Evolutionary conservation across 164 flowering plant species (phyloP), one percentile per base, ranked within the genome.

Genomic region (Kingdonia uniflora): DNA sequence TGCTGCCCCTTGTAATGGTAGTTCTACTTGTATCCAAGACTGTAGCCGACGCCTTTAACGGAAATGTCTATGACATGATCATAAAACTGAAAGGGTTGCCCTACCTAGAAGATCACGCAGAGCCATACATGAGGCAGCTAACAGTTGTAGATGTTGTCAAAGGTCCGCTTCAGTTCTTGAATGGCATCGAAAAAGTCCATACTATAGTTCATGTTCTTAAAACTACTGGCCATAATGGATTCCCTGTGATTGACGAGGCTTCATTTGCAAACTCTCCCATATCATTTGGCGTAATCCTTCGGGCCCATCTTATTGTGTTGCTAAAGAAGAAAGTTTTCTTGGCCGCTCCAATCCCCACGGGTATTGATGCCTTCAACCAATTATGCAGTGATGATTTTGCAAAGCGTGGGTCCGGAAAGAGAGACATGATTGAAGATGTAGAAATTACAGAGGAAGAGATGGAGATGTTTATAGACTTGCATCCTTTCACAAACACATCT

Each of bases 71-170:
- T 64, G 85, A 91, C 60, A 64, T 70, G 10, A 75, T 91, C 14
- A 75, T 91, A 79, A 79, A 70, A 67, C 39, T 76, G 55, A 91
- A 87, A 71, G 98, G 98, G 3, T 66, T 91, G 19, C 98, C 98
- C 26, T 85, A 81, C 55, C 71, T 91, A 20, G 80, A 87, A 64
- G 35, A 70, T 55, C 90, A 91, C 68, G 87, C 78, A 19, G 96
- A 91, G 69, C 92, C 96, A 26, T 91, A 79, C 69, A 87, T 91
- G 96, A 80, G 90, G 66, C 92, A 87, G 51, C 68, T 91, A 49
- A 65, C 76, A 8, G 98, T 82, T 26, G 55, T 65, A 39, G 98
- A 87, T 57, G 86, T 87, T 5, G 76, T 82, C 39, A 66, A 80
- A 11, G 90, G 88, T 37, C 96, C 97, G n/a, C 79, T 91, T 35